Conservation (phyloP, 169 alveolate genomes). For the Theileria annulata region DNA sequence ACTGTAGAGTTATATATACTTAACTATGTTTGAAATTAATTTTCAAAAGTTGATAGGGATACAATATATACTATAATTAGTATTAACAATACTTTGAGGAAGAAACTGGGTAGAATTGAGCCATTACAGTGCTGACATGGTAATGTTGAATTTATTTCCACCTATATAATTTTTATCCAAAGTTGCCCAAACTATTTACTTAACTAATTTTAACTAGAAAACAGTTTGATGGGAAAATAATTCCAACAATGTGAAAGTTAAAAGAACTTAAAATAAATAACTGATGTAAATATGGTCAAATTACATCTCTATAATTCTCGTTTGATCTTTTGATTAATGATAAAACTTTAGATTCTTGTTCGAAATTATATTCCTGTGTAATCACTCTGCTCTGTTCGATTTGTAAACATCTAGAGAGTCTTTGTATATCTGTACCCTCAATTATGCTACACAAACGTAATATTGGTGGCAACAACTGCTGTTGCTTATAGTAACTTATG, state of each 20-base stretch:
- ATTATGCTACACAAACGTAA: conserved; percentile 88
- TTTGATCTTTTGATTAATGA: conserved; percentile 48
- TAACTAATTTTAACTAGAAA: too few species aligned
- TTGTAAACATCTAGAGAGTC: conserved; percentile 64
- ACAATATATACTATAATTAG: too few species aligned
- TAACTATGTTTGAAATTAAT: too few species aligned
- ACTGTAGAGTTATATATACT: background rate
- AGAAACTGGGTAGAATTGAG: conserved; percentile 42
- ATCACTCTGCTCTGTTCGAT: conserved; percentile 27
- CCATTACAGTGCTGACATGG: conserved; percentile 61
- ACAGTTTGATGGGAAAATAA: too few species aligned
- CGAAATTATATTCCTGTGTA: conserved; percentile 33
- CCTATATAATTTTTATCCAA: background rate
- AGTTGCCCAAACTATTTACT: background rate
- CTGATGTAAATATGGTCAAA: too few species aligned
- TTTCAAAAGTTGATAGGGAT: too few species aligned
- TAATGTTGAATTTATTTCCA: conserved; percentile 41
- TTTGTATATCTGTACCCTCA: conserved; percentile 84
- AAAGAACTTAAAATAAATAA: too few species aligned
- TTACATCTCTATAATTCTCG: conserved; percentile 47
- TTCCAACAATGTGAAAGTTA: too few species aligned
- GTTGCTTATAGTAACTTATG: conserved; percentile 88
- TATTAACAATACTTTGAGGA: conserved; percentile 27
- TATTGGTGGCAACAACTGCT: conserved; percentile 91
- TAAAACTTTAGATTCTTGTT: conserved; percentile 63